phyloP scores from a whole-genome alignment of 495 filamentous ascomycete species.

The Lepidopterella palustris region DNA sequence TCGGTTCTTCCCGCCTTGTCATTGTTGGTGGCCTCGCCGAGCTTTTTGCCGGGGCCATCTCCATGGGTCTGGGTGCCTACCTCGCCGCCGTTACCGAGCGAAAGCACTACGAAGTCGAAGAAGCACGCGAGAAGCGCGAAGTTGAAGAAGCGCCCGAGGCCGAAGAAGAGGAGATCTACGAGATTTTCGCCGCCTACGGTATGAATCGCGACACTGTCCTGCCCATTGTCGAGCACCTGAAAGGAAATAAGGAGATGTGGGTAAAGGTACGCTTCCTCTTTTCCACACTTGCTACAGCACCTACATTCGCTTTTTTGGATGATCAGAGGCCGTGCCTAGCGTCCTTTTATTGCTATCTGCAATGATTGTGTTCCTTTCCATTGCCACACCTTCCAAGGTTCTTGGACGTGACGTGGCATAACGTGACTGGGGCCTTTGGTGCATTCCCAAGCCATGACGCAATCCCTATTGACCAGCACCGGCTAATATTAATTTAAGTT shows the following conservation, averaged over 20 bases:
- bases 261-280: constrained; percentile 17
- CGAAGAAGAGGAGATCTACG: constrained; percentile 34
- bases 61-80: constrained; percentile 65
- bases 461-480: background rate
- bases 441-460: background rate
- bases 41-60: constrained; percentile 59
- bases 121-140: constrained; percentile 40
- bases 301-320: no score
- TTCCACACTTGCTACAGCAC: no score
- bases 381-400: no score
- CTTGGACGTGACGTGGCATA: no score
- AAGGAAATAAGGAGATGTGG: constrained; percentile 40
- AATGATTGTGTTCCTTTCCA: no score
- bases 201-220: constrained; percentile 30
- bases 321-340: no score
- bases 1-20: constrained; percentile 57
- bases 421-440: background rate
- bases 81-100: constrained; percentile 45
- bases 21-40: constrained; percentile 64
- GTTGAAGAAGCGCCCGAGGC: constrained; percentile 36
- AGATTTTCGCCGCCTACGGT: constrained; percentile 40
- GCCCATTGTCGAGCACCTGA: constrained; percentile 40
- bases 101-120: constrained; percentile 44
- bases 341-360: no score
- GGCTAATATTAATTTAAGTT: constrained; percentile 31